Conservation (phyloP, 225 moss, liverwort and hornwort genomes). For the Sphagnum tenellum region DNA sequence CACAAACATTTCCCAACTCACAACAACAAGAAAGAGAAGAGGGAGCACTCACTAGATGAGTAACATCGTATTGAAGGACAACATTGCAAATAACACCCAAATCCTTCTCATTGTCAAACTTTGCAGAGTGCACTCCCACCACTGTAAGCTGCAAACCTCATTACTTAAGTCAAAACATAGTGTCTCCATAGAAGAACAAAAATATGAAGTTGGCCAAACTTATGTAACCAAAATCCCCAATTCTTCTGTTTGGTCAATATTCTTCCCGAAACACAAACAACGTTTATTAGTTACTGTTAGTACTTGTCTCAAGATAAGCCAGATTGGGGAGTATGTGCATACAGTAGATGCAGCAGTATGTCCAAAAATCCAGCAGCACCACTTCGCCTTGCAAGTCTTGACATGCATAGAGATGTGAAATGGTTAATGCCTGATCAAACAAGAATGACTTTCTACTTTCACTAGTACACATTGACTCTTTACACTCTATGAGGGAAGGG, state of each 20-base stretch:
- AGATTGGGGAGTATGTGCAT: conserved; percentile 98
- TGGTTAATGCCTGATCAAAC: too few species aligned
- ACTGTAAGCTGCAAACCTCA: conserved; percentile 53
- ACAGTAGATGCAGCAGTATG: conserved; percentile 97
- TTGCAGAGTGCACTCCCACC: conserved; percentile 97
- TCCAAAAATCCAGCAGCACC: conserved; percentile 95
- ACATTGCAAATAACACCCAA: conserved; percentile 77
- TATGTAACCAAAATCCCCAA: neutral
- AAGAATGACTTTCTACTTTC: too few species aligned
- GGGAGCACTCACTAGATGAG: conserved; percentile 73
- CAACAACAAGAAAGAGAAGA: too few species aligned
- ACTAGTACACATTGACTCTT: too few species aligned
- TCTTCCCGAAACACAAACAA: too few species aligned
- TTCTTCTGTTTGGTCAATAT: neutral
- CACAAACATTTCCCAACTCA: too few species aligned
- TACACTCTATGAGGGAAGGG: neutral
- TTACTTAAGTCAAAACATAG: neutral
- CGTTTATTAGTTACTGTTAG: conserved; percentile 43
- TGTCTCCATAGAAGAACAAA: conserved; percentile 8
- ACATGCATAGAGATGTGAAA: neutral
- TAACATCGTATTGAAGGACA: conserved; percentile 80
- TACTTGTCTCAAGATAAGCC: conserved; percentile 75
- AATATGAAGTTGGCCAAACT: neutral
- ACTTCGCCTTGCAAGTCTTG: conserved; percentile 90
- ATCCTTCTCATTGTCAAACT: conserved; percentile 99